Percentiles rank a stretch among this genome's conserved stretches.
phyloP scores from a whole-genome alignment of 495 filamentous ascomycete species.

The Aspergillus cristatus region DNA sequence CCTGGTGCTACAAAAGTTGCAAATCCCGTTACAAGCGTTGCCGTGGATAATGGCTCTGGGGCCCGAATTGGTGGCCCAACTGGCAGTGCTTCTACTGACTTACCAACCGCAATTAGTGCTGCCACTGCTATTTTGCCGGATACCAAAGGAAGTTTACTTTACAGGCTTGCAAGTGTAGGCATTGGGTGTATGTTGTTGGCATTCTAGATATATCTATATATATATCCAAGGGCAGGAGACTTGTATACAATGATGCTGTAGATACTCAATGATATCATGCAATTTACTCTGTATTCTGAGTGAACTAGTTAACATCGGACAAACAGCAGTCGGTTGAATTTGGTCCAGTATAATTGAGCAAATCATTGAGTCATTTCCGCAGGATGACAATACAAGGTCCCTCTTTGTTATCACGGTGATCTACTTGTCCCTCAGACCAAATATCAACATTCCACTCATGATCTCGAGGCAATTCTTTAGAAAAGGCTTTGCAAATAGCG shows the following conservation, averaged over 20 bases:
- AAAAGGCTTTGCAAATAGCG: constrained; percentile 9
- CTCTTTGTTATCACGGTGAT: background rate
- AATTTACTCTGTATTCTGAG: too few species aligned
- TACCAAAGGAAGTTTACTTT: too few species aligned
- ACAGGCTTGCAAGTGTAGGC: constrained; percentile 1
- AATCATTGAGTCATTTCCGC: background rate
- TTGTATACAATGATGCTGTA: too few species aligned
- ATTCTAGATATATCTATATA: too few species aligned
- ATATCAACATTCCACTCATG: background rate
- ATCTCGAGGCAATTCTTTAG: background rate
- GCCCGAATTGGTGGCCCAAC: constrained; percentile 26
- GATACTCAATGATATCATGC: too few species aligned
- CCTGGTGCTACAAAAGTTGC: constrained; percentile 61
- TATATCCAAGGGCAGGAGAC: too few species aligned
- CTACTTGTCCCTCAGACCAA: constrained; percentile 2
- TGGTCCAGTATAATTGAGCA: too few species aligned
- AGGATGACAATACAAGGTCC: constrained; percentile 6
- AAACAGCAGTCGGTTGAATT: too few species aligned
- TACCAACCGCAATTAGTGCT: constrained; percentile 13
- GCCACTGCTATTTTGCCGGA: constrained; percentile 1
- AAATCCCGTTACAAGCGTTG: constrained; percentile 48
- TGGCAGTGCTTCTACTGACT: constrained; percentile 9
- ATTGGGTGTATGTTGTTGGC: constrained; percentile 20
- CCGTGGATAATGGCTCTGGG: constrained; percentile 22
- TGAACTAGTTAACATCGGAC: too few species aligned